Base-by-base conservation (phyloP, 169 alveolate species). In the Cryptosporidium ubiquitum region DNA sequence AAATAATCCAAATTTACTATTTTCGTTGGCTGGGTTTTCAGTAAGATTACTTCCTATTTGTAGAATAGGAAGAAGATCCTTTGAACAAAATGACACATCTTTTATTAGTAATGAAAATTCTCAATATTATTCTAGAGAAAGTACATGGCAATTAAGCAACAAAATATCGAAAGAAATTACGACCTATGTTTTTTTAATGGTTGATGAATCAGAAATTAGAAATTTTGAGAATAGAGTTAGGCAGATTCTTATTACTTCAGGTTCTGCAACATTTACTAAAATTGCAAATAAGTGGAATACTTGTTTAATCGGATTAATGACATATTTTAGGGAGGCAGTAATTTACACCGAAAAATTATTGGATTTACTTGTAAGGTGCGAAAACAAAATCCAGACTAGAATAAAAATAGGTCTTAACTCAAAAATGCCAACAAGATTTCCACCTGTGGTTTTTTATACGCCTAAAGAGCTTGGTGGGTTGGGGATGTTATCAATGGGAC, bases 231-330 rank as follows among this genome's bases (percentile, higher is more conserved):
- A 98, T 79, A 92, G 99, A 73, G 96, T 98, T 20, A 95, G 99
- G 68, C 98, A 97, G 95, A 97, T 98, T n/a, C 94, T 99, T 49
- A 98, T 99, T 99, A 97, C 99, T 1, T 95, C 99, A 58, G 99
- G 99, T 16, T 94, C 98, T 18, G 98, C 99, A 29, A 99, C 99
- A 7, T 99, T 99, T 93, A 98, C 99, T 6, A 99, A 99, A 93
- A 98, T 99, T 73, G 99, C 99, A 29, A 99, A 99, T 94, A 99
- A 98, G 95, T 99, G 99, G 99, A 99, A 99, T 92, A 99, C 99
- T 12, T 94, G 99, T 5, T 93, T 98, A 58, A 98, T 98, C 49
- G 99, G 97, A 4, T 92, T 99, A 92, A 98, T 99, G 99, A 98
- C 99, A 47, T 99, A 98, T 94, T 99, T 93, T 94, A 93, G 99